phyloP scores from a whole-genome alignment of 257 asterid species.

The Verbena officinalis region DNA sequence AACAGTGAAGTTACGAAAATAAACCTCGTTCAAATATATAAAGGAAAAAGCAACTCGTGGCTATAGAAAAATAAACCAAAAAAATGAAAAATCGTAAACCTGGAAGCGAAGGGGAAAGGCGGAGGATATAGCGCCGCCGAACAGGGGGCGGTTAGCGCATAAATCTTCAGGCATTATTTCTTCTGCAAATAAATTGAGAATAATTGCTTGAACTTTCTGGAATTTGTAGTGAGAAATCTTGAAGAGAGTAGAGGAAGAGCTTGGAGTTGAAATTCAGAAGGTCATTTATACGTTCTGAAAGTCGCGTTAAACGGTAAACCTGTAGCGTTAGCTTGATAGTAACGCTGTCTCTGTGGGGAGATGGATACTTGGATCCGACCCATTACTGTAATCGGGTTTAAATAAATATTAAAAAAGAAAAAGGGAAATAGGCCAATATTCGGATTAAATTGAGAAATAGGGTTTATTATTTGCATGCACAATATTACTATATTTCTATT shows the following conservation, averaged over 20 bases:
- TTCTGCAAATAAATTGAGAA: neutral
- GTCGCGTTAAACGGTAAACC: neutral
- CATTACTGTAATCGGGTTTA: neutral
- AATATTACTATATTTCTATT: no score
- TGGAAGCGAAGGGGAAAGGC: constrained; percentile 73
- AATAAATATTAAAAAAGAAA: no score
- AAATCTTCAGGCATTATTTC: constrained; percentile 57
- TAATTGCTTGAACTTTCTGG: neutral
- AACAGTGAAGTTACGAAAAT: neutral
- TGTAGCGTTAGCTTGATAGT: constrained; percentile 35
- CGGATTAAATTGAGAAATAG: no score
- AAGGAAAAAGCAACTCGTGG: neutral
- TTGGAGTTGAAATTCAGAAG: neutral
- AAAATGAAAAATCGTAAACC: constrained; percentile 34
- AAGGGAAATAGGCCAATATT: no score
- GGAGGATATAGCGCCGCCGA: constrained; percentile 76
- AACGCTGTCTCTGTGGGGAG: constrained; percentile 20
- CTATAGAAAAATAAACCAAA: neutral
- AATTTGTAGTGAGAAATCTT: constrained; percentile 1
- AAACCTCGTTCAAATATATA: neutral
- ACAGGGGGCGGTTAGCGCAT: constrained; percentile 51
- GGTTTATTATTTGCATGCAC: no score
- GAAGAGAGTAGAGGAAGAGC: neutral
- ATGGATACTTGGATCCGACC: neutral
- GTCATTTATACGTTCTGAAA: neutral